Evolutionary conservation across 2,329 filamentous ascomycete species (phyloP), one percentile per base, ranked within the genome.

Genomic region (Claviceps spartinae): DNA sequence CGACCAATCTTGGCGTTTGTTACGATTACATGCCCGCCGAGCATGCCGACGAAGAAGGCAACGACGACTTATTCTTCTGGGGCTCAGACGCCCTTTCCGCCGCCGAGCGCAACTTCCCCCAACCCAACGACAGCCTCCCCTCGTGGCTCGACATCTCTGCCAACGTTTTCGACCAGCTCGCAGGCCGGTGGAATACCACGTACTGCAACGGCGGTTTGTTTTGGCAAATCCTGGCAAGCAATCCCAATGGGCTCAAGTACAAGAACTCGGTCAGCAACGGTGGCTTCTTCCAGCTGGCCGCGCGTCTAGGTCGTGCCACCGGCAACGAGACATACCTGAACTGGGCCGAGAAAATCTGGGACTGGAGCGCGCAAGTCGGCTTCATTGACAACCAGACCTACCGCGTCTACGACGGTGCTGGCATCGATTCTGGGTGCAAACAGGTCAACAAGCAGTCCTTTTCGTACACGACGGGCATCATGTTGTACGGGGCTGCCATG

Each of bases 191-290:
- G 88, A 82, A 90, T 63, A 74, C 69, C 0, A 69, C 72, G 0
- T 67, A 71, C 41, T 94, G 88, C 61, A 74, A 73, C 24, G 88
- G 88, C 54, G 88, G 88, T 4, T 69, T 93, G 48, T 74, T 80
- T 53, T 91, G 86, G 86, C 88, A 95, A 70, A 88, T 95, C 58
- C 90, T 83, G 64, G 69, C 76, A 1, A 79, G 77, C 59, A 91
- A 94, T 63, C 70, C 72, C 47, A 81, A 81, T 55, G 88, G 88
- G 13, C 83, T 89, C 64, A 76, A 81, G 61, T 93, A 94, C 76
- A 93, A 90, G 68, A 91, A 91, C 69, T 77, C 82, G 6, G 79
- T 90, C 59, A 83, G 82, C 55, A 93, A 93, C 64, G 87, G 86
- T 43, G 83, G 82, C n/a, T 81, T 93, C 63, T 90, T 94, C 66